phyloP scores from a whole-genome alignment of 2,329 filamentous ascomycete species.

The Aplosporella prunicola region DNA sequence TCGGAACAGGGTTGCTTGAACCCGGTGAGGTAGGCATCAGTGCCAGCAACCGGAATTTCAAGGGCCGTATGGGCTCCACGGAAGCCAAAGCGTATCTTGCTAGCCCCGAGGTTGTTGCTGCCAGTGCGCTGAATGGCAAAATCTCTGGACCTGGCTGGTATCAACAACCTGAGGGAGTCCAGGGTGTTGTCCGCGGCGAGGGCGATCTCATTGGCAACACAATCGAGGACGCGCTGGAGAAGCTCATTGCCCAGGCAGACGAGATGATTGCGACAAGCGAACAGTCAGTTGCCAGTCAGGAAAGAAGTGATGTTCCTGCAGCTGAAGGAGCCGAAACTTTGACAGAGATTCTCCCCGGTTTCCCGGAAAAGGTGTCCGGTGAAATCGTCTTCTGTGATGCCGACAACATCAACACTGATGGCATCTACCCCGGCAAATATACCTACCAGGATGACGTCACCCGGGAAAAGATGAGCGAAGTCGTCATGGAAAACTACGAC shows the following conservation, averaged over 20 bases:
- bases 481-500: slow-evolving; percentile 95
- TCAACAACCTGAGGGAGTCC: slow-evolving; percentile 56
- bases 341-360: slow-evolving; percentile 73
- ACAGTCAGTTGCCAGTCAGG: slow-evolving; percentile 31
- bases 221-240: slow-evolving; percentile 61
- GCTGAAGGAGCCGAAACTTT: slow-evolving; percentile 28
- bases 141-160: slow-evolving; percentile 75
- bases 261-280: slow-evolving; percentile 48
- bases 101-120: slow-evolving; percentile 84
- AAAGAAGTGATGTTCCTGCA: slow-evolving; percentile 24
- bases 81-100: slow-evolving; percentile 78
- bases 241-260: slow-evolving; percentile 61
- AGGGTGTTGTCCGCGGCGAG: slow-evolving; percentile 60
- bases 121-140: slow-evolving; percentile 66
- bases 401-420: slow-evolving; percentile 85
- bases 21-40: slow-evolving; percentile 78
- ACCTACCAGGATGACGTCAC: slow-evolving; percentile 84
- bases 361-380: slow-evolving; percentile 71
- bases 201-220: slow-evolving; percentile 57
- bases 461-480: slow-evolving; percentile 70
- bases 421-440: slow-evolving; percentile 84
- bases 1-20: slow-evolving; percentile 71
- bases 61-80: slow-evolving; percentile 76
- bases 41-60: slow-evolving; percentile 82
- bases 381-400: slow-evolving; percentile 83